A percentile compares a stretch with the other conserved stretches of the same genome.
phyloP scores from a whole-genome alignment of 2,329 filamentous ascomycete species.

The Penicillium decumbens region DNA sequence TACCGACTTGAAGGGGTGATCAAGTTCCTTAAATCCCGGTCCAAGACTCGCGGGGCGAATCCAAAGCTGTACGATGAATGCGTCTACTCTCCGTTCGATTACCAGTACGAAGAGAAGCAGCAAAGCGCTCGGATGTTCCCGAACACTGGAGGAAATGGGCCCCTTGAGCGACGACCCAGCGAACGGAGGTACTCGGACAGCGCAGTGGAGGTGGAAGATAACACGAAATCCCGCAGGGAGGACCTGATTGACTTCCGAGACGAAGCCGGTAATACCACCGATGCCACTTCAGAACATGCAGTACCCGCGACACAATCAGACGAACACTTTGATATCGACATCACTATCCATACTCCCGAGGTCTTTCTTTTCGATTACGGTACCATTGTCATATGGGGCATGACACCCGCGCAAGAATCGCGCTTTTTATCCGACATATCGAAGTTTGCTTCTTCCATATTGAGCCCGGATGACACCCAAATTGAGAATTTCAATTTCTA shows the following conservation, averaged over 20 bases:
- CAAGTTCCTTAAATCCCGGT: constrained; percentile 81
- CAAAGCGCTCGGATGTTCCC: constrained; percentile 28
- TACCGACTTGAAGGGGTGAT: constrained; percentile 88
- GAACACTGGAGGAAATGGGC: constrained; percentile 29
- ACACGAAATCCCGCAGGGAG: constrained; percentile 53
- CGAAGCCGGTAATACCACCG: constrained; percentile 31
- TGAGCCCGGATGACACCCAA: constrained; percentile 83
- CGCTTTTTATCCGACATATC: constrained; percentile 88
- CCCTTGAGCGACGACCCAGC: constrained; percentile 36
- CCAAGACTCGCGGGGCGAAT: constrained; percentile 69
- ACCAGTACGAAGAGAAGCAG: constrained; percentile 52
- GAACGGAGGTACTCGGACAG: constrained; percentile 67
- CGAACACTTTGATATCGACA: constrained; percentile 69
- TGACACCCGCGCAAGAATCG: constrained; percentile 84
- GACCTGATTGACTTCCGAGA: constrained; percentile 61
- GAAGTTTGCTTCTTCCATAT: constrained; percentile 89
- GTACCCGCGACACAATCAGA: constrained; percentile 26
- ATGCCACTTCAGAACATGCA: constrained; percentile 23
- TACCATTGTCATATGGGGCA: constrained; percentile 97
- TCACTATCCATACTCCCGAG: constrained; percentile 82
- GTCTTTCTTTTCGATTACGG: constrained; percentile 97
- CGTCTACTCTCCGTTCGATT: constrained; percentile 91
- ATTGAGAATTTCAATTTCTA: constrained; percentile 99
- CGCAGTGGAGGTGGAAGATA: constrained; percentile 62
- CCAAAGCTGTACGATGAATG: constrained; percentile 97